Conservation (phyloP, 768 basidiomycete species). For the Podaxis sp. region DNA sequence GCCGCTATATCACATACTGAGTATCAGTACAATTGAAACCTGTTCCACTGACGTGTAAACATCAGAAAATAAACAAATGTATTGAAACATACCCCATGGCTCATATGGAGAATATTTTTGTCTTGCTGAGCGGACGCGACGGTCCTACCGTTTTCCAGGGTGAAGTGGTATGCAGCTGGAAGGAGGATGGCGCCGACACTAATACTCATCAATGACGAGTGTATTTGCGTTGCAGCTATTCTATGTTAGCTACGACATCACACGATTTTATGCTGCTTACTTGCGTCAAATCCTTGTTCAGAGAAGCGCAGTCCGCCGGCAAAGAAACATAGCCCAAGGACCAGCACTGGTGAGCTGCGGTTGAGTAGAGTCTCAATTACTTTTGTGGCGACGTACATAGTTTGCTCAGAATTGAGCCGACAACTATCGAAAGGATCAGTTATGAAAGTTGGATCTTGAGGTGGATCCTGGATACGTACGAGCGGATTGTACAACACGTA, state of each 20-base stretch:
- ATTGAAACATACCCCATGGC: slow-evolving; percentile 61
- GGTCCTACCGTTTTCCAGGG: slow-evolving; percentile 37
- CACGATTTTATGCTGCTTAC: slow-evolving; percentile 35
- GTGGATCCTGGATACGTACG: slow-evolving; percentile 39
- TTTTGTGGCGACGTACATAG: slow-evolving; percentile 38
- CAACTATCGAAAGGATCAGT: slow-evolving; percentile 42
- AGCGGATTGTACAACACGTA: slow-evolving; percentile 78
- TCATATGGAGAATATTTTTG: slow-evolving; percentile 61
- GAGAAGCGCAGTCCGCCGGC: slow-evolving; percentile 76
- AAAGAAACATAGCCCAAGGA: slow-evolving; percentile 84
- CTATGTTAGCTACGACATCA: neutral
- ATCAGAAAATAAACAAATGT: neutral
- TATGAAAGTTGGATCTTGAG: neutral
- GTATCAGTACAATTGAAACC: slow-evolving; percentile 77
- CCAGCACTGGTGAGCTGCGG: slow-evolving; percentile 53
- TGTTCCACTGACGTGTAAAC: slow-evolving; percentile 20
- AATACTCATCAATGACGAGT: slow-evolving; percentile 70
- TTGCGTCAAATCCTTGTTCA: slow-evolving; percentile 74
- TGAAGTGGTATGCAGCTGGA: slow-evolving; percentile 74
- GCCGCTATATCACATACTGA: slow-evolving; percentile 46
- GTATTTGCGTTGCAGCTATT: slow-evolving; percentile 67
- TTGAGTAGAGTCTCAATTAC: neutral
- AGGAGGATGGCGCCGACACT: slow-evolving; percentile 79
- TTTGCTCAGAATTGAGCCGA: slow-evolving; percentile 83
- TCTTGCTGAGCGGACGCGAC: slow-evolving; percentile 32